Percentiles rank a stretch among this genome's conserved stretches.
phyloP scores from a whole-genome alignment of 768 basidiomycete species.

The Chalciporus chontae region DNA sequence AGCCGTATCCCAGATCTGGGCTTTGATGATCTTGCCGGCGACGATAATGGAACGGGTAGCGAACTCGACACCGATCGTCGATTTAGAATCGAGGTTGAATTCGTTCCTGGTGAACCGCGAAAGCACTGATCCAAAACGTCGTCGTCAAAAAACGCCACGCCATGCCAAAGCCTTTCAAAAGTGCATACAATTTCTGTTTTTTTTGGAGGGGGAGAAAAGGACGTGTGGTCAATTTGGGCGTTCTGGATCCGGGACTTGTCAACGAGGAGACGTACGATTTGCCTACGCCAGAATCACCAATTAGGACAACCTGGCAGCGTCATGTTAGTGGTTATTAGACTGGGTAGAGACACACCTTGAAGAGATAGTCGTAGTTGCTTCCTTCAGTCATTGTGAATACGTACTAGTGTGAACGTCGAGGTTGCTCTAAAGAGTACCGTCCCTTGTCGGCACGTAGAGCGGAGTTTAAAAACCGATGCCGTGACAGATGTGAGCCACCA shows the following conservation, averaged over 20 bases:
- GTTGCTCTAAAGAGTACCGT: conserved; percentile 4
- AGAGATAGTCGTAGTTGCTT: conserved; percentile 97
- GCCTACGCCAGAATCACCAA: conserved; percentile 98
- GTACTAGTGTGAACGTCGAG: conserved; percentile 5
- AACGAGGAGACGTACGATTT: conserved; percentile 82
- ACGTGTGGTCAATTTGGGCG: neutral
- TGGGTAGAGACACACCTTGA: conserved; percentile 66
- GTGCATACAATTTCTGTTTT: conserved; percentile 33
- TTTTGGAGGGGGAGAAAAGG: neutral
- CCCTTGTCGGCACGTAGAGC: conserved; percentile 12
- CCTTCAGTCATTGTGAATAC: conserved; percentile 74
- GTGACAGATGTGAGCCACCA: neutral
- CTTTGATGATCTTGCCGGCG: conserved; percentile 96
- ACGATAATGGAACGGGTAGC: conserved; percentile 93
- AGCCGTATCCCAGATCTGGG: conserved; percentile 99
- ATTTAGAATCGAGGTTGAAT: conserved; percentile 99
- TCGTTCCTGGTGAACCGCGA: conserved; percentile 99
- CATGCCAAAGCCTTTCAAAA: neutral
- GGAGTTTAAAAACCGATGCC: conserved; percentile 27
- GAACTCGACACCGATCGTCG: conserved; percentile 99
- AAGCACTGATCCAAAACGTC: conserved; percentile 59
- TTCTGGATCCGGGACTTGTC: neutral
- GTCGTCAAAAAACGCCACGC: conserved; percentile 5
- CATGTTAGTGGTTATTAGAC: neutral
- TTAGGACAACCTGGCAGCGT: conserved; percentile 82